Evolutionary conservation across 768 basidiomycete genomes (phyloP).

Genomic region (Panaeolus papilionaceus): DNA sequence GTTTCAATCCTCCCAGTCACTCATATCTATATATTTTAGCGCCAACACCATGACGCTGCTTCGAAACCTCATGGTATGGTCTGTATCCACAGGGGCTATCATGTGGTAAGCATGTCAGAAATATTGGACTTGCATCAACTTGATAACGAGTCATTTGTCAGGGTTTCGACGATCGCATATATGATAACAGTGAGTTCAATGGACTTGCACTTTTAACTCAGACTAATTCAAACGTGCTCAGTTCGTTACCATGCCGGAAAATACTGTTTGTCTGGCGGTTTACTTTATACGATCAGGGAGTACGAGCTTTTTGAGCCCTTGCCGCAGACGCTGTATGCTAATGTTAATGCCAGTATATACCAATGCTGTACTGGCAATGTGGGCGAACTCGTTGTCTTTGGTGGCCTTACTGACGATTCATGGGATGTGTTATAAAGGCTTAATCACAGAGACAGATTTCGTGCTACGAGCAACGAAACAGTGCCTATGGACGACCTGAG

Average conservation of each 20-base stretch:
- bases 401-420: too few species aligned
- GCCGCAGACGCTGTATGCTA: too few species aligned
- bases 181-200: background rate
- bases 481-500: background rate
- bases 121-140: background rate
- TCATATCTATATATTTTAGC: background rate
- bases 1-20: background rate
- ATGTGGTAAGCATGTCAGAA: background rate
- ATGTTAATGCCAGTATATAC: background rate
- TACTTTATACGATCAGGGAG: background rate
- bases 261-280: background rate
- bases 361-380: background rate
- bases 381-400: too few species aligned
- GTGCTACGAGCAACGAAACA: background rate
- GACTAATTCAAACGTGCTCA: background rate
- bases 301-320: too few species aligned
- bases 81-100: background rate
- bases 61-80: background rate
- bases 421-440: background rate
- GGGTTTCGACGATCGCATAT: background rate
- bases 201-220: background rate
- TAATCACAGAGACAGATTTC: background rate
- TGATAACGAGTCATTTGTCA: background rate
- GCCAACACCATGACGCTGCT: background rate
- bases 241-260: background rate